Conservation (phyloP, 164 flowering plant species). For the Liriodendron chinense region DNA sequence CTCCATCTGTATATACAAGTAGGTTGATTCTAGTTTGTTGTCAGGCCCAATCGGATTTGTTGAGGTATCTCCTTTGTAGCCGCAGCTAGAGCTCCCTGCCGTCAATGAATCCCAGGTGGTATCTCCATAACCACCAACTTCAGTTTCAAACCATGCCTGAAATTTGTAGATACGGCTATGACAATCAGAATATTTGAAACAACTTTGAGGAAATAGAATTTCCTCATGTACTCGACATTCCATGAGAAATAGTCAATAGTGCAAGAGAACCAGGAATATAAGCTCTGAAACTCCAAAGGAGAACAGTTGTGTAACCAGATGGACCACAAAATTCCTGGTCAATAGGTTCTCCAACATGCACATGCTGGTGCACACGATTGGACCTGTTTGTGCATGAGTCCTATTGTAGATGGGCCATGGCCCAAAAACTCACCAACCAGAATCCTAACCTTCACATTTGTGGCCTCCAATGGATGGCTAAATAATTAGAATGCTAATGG, state of each 20-base stretch:
- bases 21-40: slow-evolving; percentile 67
- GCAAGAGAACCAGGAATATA: neutral
- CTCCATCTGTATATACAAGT: slow-evolving; percentile 96
- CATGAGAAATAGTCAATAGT: neutral
- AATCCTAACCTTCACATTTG: neutral
- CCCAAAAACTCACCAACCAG: neutral
- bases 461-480: neutral
- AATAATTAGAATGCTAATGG: neutral
- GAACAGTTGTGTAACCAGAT: neutral
- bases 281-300: neutral
- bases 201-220: neutral
- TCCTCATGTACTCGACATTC: neutral
- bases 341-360: neutral
- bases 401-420: neutral
- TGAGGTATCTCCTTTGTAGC: slow-evolving; percentile 45
- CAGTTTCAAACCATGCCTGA: slow-evolving; percentile 98
- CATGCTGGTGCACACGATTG: neutral
- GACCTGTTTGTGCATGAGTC: neutral
- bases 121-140: slow-evolving; percentile 53
- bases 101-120: slow-evolving; percentile 54
- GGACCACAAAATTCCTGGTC: neutral
- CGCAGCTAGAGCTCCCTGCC: slow-evolving; percentile 52
- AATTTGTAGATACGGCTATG: neutral
- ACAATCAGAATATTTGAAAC: neutral
- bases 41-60: slow-evolving; percentile 47